A percentile compares a stretch with the other conserved stretches of the same genome.
Conservation (phyloP, 2,329 filamentous ascomycete species). For the Ascochyta pisi region DNA sequence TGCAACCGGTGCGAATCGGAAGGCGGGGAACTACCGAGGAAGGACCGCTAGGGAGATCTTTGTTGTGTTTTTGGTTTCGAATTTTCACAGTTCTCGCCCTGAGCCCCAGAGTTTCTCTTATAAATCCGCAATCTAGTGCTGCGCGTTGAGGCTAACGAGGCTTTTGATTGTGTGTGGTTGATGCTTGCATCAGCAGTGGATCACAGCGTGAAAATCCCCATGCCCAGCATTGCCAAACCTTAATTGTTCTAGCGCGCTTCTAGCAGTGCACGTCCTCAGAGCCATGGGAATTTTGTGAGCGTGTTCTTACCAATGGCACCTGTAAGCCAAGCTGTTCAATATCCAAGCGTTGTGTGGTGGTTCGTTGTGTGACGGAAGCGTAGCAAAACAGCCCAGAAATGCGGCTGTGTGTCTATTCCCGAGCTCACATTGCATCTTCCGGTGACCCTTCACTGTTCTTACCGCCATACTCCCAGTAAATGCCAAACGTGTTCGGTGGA, state of each 20-base stretch:
- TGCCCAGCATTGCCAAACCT: conserved; percentile 19
- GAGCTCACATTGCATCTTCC: conserved; percentile 3
- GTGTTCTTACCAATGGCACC: conserved; percentile 8
- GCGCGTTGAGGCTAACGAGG: conserved; percentile 28
- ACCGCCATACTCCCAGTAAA: conserved; percentile 15
- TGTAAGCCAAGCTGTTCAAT: neutral
- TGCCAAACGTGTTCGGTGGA: conserved; percentile 32
- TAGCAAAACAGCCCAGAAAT: neutral
- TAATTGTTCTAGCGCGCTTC: conserved; percentile 16
- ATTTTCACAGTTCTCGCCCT: conserved; percentile 23
- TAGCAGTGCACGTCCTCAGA: conserved; percentile 4
- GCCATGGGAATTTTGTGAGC: conserved; percentile 11
- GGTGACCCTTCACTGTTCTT: conserved; percentile 5
- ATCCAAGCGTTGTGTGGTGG: neutral
- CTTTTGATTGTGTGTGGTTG: conserved; percentile 31
- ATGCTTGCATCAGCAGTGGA: conserved; percentile 34
- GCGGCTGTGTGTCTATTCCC: conserved; percentile 2
- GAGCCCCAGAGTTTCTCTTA: conserved; percentile 34
- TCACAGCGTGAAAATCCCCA: conserved; percentile 28
- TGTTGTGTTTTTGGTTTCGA: conserved; percentile 25
- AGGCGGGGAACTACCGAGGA: conserved; percentile 44
- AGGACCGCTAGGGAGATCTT: conserved; percentile 34
- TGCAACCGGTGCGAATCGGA: conserved; percentile 39
- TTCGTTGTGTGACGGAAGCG: neutral
- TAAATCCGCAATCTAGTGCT: conserved; percentile 30